Evolutionary conservation across 306 rosid species (phyloP), one percentile per base, ranked within the genome.

Genomic region (Betula pendula): DNA sequence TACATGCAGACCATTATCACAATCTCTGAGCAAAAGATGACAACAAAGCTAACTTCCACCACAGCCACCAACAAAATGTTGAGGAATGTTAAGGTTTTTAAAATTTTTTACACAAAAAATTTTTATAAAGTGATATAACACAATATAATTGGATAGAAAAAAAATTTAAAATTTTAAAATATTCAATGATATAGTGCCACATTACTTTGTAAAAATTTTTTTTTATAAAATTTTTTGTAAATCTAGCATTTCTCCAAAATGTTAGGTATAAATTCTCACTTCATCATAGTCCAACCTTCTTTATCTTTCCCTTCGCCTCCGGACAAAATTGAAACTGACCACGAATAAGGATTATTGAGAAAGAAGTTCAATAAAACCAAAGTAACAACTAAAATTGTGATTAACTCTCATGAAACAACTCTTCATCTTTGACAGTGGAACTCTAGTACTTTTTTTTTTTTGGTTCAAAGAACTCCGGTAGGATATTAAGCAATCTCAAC

Each of bases 401-500:
- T 9, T 16, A 40, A 25, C 51, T 49, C 67, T n/a, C 43, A 52
- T 43, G 74, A 44, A 79, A 56, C 70, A 51, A 53, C 29, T 43
- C 25, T n/a, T 73, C 22, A 31, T 53, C 48, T 63, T 35, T 38
- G 14, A 3, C 25, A 65, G 48, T 35, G 15, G 52, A 51, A 51
- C 73, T 38, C 50, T n/a, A 43, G 25, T 24, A 12, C 5, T 56
- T 8, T 17, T 17, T 25, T 13, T 33, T 8, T 40, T 76, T 14
- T 47, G 22, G 81, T 60, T 19, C 33, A 5, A 35, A 19, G n/a
- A 38, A 53, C 25, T 44, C 22, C 33, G 15, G 59, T 65, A 71
- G 70, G 33, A 43, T 52, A 45, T 45, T n/a, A 29, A 35, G 38
- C 77, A 51, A 29, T 73, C 77, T 73, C 85, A 77, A 55, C 47